Conservation (phyloP, 768 basidiomycete genomes). For the Kwoniella shandongensis region DNA sequence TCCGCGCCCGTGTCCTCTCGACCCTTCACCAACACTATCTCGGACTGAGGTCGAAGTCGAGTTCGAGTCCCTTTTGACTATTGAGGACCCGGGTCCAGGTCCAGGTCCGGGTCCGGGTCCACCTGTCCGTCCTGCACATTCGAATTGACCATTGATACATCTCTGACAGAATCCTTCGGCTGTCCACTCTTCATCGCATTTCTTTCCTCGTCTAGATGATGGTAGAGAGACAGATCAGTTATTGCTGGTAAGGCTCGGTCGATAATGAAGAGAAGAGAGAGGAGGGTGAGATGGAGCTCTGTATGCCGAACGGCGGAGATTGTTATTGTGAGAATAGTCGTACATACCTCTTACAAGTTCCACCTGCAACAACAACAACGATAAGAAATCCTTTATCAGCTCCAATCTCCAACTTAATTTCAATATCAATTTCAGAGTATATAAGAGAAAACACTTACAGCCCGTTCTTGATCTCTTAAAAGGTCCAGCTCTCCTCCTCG, state of each 20-base stretch:
- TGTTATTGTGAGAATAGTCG: too few relatives aligned
- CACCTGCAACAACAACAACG: conserved; percentile 13
- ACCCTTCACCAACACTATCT: too few relatives aligned
- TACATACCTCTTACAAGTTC: conserved; percentile 28
- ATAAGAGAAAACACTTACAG: conserved; percentile 15
- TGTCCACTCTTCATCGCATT: conserved; percentile 36
- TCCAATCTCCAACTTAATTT: too few relatives aligned
- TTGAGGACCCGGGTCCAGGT: too few relatives aligned
- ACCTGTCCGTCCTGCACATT: conserved; percentile 21
- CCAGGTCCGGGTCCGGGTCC: too few relatives aligned
- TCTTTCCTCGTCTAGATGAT: conserved; percentile 28
- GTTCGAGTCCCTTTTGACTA: too few relatives aligned
- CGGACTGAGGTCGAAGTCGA: too few relatives aligned
- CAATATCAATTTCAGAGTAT: background rate
- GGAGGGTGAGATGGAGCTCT: too few relatives aligned
- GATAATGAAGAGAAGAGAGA: too few relatives aligned
- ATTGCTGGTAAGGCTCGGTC: too few relatives aligned
- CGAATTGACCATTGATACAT: conserved; percentile 24
- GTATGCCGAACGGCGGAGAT: too few relatives aligned
- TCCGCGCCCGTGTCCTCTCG: background rate
- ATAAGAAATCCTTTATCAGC: background rate
- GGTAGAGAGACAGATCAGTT: background rate
- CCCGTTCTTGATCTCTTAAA: conserved; percentile 34
- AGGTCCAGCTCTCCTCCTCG: conserved; percentile 20
- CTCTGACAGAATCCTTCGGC: conserved; percentile 27